Evolutionary conservation across 2,329 filamentous ascomycete species (phyloP).

Genomic region (Cladosporium austrohemisphaericum): DNA sequence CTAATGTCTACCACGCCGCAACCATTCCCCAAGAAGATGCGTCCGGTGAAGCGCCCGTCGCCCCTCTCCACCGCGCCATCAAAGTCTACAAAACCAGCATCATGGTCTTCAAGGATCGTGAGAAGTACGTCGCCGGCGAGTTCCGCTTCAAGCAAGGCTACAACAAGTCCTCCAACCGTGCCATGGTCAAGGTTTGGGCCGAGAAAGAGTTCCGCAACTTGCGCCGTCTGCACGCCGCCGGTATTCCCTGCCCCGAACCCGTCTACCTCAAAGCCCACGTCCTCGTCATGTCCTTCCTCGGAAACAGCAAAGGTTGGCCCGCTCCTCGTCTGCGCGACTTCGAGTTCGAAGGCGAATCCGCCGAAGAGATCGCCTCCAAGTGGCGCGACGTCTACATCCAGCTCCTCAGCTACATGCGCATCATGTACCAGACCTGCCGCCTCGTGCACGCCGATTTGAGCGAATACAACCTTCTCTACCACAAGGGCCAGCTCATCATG

Average conservation of each 20-base stretch:
- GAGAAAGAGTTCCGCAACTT: slow-evolving; percentile 98
- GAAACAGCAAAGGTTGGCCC: slow-evolving; percentile 79
- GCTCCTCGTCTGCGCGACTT: slow-evolving; percentile 87
- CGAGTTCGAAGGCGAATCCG: slow-evolving; percentile 59
- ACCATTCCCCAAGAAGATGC: slow-evolving; percentile 53
- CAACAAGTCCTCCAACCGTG: slow-evolving; percentile 89
- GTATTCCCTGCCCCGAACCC: slow-evolving; percentile 87
- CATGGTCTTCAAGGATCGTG: slow-evolving; percentile 93
- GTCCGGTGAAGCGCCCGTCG: slow-evolving; percentile 40
- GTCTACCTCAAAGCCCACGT: slow-evolving; percentile 89
- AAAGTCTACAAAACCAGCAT: slow-evolving; percentile 99
- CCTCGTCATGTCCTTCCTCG: slow-evolving; percentile 89
- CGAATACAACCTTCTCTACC: slow-evolving; percentile 96
- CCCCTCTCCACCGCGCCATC: slow-evolving; percentile 73
- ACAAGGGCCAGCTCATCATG: slow-evolving; percentile 77
- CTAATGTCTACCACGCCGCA: slow-evolving; percentile 93
- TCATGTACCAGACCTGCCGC: slow-evolving; percentile 85
- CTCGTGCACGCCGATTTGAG: slow-evolving; percentile 95
- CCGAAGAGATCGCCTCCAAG: slow-evolving; percentile 58
- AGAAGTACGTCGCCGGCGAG: slow-evolving; percentile 93
- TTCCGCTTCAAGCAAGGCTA: slow-evolving; percentile 86
- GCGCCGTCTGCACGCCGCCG: slow-evolving; percentile 74
- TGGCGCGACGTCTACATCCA: slow-evolving; percentile 80
- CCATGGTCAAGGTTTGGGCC: slow-evolving; percentile 98
- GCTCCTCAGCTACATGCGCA: slow-evolving; percentile 81